Evolutionary conservation across 176 grass and related monocot species (phyloP).

Genomic region (Puya raimondii): DNA sequence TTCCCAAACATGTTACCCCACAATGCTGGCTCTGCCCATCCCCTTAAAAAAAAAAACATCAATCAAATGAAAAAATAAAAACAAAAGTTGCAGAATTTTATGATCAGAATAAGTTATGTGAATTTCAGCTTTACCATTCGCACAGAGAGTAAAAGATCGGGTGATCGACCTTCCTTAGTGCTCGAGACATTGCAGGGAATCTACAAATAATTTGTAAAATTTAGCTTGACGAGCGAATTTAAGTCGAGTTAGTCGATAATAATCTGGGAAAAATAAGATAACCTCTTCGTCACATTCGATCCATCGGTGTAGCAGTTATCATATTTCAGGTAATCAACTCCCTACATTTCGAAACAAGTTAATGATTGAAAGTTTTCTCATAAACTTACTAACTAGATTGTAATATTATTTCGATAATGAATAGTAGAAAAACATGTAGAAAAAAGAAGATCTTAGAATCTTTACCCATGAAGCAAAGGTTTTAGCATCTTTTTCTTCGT

Average conservation of each 20-base stretch:
- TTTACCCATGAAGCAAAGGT: slow-evolving; percentile 72
- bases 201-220: slow-evolving; percentile 9
- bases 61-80: background rate
- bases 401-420: background rate
- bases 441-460: background rate
- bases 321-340: slow-evolving; percentile 67
- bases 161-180: slow-evolving; percentile 30
- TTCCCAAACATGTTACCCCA: slow-evolving; percentile 51
- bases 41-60: slow-evolving; percentile 25
- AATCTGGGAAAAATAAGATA: background rate
- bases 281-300: slow-evolving; percentile 33
- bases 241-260: background rate
- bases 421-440: background rate
- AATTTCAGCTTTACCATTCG: slow-evolving; percentile 39
- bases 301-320: slow-evolving; percentile 46
- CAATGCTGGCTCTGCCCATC: slow-evolving; percentile 34
- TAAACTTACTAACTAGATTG: background rate
- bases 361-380: background rate
- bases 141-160: slow-evolving; percentile 59
- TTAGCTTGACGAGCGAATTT: background rate
- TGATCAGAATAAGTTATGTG: background rate
- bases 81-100: background rate
- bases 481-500: slow-evolving; percentile 52
- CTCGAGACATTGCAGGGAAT: slow-evolving; percentile 35
- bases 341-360: slow-evolving; percentile 24